These are phyloP conservation scores for Verticillium isaacii DNA, from an alignment of 2,329 filamentous ascomycete species.

Conservation along the genomic window DNA sequence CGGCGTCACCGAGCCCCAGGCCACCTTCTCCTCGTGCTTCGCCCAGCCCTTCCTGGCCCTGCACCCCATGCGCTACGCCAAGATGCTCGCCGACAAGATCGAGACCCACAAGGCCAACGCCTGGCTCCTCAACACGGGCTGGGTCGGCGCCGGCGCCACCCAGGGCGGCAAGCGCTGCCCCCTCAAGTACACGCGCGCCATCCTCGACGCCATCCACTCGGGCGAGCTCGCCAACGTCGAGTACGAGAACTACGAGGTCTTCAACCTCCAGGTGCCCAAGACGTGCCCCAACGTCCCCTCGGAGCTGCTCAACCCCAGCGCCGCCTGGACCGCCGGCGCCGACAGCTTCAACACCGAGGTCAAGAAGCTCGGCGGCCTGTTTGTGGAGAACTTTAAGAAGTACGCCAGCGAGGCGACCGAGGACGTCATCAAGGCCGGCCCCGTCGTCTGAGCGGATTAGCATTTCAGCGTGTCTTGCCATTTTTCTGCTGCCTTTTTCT, in stretches of 20 bases:
- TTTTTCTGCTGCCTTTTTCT: background rate
- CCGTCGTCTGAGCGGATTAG: conserved; percentile 25
- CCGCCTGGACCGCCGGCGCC: conserved; percentile 79
- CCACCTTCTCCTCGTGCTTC: conserved; percentile 99
- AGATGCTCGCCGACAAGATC: conserved; percentile 99
- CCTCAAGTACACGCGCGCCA: conserved; percentile 97
- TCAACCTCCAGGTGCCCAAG: conserved; percentile 96
- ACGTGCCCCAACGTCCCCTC: conserved; percentile 81
- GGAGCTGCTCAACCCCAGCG: conserved; percentile 92
- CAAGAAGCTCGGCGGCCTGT: conserved; percentile 81
- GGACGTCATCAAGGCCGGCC: conserved; percentile 69
- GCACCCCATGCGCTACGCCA: conserved; percentile 98
- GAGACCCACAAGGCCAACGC: conserved; percentile 90
- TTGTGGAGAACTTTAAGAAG: conserved; percentile 97
- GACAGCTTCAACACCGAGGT: conserved; percentile 85
- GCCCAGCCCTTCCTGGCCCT: conserved; percentile 98
- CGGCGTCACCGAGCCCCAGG: conserved; percentile 92
- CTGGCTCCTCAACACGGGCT: conserved; percentile 97
- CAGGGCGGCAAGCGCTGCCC: conserved; percentile 96
- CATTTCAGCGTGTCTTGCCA: conserved; percentile 4
- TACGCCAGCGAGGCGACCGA: conserved; percentile 79
- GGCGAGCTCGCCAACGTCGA: conserved; percentile 90
- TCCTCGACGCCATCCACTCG: conserved; percentile 96
- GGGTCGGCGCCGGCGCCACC: conserved; percentile 86
- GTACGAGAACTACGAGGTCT: conserved; percentile 92